A percentile compares a stretch with the other conserved stretches of the same genome.
These are phyloP conservation scores for Aspergillus indologenus DNA, from an alignment of 495 filamentous ascomycete species.

Conservation along the genomic window DNA sequence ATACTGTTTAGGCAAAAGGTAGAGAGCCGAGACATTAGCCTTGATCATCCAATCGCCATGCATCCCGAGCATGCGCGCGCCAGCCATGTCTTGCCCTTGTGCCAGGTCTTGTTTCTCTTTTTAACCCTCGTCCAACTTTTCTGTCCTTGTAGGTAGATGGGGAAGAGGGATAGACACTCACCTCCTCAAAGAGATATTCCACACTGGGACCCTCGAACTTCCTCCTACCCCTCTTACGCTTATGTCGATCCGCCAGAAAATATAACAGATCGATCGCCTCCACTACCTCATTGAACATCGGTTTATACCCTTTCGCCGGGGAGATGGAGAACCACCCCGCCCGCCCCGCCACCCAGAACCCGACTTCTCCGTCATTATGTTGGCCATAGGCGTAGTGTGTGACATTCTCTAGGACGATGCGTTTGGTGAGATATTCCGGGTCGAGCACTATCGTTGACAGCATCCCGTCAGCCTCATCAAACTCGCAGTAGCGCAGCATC, in stretches of 20 bases:
- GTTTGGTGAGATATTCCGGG: constrained; percentile 44
- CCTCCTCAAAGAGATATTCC: constrained; percentile 44
- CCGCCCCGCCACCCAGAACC: constrained; percentile 71
- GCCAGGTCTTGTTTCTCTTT: background rate
- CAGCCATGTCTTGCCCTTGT: background rate
- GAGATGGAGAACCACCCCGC: constrained; percentile 78
- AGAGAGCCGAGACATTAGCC: background rate
- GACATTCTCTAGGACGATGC: constrained; percentile 63
- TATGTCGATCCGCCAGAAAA: constrained; percentile 54
- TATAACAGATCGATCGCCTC: constrained; percentile 71
- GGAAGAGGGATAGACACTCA: constrained; percentile 22
- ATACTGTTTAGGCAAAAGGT: constrained; percentile 27
- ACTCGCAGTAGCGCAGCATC: background rate
- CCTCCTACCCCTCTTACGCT: constrained; percentile 34
- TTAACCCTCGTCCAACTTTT: background rate
- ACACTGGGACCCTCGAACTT: constrained; percentile 35
- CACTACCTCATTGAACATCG: constrained; percentile 61
- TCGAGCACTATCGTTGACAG: constrained; percentile 37
- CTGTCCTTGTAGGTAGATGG: background rate
- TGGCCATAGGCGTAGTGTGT: constrained; percentile 68
- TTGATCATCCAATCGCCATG: constrained; percentile 47
- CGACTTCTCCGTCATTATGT: constrained; percentile 54
- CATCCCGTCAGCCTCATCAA: background rate
- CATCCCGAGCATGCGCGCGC: background rate
- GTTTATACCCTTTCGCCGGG: constrained; percentile 57